These are phyloP conservation scores for Diaporthe vaccinii DNA, from an alignment of 2,329 filamentous ascomycete genomes.

Conservation along the genomic window DNA sequence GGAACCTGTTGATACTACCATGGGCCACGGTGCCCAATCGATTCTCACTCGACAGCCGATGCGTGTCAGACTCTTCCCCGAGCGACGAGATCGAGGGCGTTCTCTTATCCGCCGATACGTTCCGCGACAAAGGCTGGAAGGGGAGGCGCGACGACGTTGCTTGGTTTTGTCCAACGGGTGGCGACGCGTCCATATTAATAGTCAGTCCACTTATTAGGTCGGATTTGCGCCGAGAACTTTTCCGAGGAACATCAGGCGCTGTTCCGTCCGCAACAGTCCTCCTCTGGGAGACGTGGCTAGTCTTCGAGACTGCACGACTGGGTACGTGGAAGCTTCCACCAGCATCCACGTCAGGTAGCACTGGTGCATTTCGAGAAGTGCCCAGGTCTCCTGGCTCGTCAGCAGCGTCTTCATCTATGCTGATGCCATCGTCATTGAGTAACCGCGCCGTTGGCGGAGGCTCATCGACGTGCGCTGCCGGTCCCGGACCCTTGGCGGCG, in stretches of 20 bases:
- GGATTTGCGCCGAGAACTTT: constrained; percentile 77
- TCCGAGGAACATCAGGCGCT: constrained; percentile 75
- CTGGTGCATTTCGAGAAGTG: constrained; percentile 65
- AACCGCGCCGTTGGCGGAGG: constrained; percentile 53
- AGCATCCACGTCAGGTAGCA: constrained; percentile 71
- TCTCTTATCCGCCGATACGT: constrained; percentile 63
- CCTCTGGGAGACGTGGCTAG: constrained; percentile 57
- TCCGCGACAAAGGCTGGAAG: constrained; percentile 62
- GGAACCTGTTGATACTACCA: constrained; percentile 68
- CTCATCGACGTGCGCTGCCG: constrained; percentile 48
- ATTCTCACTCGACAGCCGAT: constrained; percentile 52
- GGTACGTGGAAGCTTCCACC: constrained; percentile 73
- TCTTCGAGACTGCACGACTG: constrained; percentile 72
- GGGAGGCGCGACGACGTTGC: constrained; percentile 61
- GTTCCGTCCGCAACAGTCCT: constrained; percentile 47
- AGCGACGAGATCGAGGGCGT: constrained; percentile 65
- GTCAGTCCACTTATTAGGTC: constrained; percentile 50
- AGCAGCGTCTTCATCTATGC: constrained; percentile 58
- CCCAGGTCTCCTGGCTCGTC: constrained; percentile 56
- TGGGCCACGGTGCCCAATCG: constrained; percentile 70
- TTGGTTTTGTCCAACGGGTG: constrained; percentile 35
- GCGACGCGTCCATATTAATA: constrained; percentile 49
- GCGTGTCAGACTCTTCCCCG: constrained; percentile 56
- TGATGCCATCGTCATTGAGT: constrained; percentile 61
- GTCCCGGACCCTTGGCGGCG: constrained; percentile 52